Evolutionary conservation across 2,329 filamentous ascomycete species (phyloP).

Genomic region (Penicillium sp.): DNA sequence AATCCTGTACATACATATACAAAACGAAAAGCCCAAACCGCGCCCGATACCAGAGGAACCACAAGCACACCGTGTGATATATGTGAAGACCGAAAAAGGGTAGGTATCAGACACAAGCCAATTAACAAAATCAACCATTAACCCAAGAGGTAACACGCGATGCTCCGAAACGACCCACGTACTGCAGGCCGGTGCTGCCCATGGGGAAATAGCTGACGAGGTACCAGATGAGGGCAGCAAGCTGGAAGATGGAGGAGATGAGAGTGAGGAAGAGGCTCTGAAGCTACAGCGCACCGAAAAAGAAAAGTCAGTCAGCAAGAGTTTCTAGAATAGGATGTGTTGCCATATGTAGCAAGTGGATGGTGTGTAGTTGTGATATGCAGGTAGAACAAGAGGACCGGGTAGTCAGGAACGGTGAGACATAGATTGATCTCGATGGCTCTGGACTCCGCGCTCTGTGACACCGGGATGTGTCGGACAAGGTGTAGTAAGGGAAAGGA

Average conservation of each 20-base stretch:
- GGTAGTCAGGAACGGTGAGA: slow-evolving; percentile 13
- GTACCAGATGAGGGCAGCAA: slow-evolving; percentile 85
- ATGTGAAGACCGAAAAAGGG: neutral
- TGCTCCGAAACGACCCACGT: slow-evolving; percentile 82
- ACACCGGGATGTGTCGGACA: slow-evolving; percentile 6
- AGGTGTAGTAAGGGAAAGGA: slow-evolving; percentile 1
- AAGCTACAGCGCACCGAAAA: slow-evolving; percentile 55
- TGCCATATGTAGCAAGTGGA: neutral
- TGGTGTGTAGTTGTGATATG: slow-evolving; percentile 2
- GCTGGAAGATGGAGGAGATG: slow-evolving; percentile 76
- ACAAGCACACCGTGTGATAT: neutral
- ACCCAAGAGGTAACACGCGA: slow-evolving; percentile 85
- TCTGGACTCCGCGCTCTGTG: slow-evolving; percentile 10
- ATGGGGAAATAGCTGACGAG: slow-evolving; percentile 97
- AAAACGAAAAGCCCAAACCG: neutral
- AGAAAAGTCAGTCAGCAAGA: slow-evolving; percentile 22
- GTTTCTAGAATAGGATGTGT: neutral
- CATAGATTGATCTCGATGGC: slow-evolving; percentile 7
- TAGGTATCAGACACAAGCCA: neutral
- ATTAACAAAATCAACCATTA: slow-evolving; percentile 55
- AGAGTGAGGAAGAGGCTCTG: slow-evolving; percentile 82
- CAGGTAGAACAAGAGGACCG: slow-evolving; percentile 6
- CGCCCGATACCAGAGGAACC: neutral
- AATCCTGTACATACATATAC: neutral
- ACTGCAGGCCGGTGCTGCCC: slow-evolving; percentile 82